phyloP scores from a whole-genome alignment of 2,329 filamentous ascomycete genomes.

The Arthrobotrys megalospora region DNA sequence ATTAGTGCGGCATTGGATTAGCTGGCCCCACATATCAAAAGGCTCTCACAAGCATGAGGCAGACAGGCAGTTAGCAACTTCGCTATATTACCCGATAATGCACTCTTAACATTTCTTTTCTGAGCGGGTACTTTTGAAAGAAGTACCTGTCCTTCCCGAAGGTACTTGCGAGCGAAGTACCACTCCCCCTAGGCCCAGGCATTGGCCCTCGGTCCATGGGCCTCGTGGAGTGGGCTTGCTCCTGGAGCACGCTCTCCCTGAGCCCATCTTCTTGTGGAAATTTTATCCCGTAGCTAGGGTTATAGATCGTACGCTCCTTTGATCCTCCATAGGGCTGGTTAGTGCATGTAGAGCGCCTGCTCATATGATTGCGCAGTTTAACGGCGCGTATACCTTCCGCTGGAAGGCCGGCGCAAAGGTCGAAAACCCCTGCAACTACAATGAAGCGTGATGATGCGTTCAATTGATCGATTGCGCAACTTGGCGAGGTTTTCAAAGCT shows the following conservation, averaged over 20 bases:
- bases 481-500: no score
- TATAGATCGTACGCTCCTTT: neutral
- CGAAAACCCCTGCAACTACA: no score
- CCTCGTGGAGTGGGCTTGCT: conserved; percentile 2
- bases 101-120: conserved; percentile 3
- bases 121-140: conserved; percentile 30
- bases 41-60: conserved; percentile 12
- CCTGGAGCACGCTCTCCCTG: neutral
- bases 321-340: neutral
- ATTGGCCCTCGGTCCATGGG: neutral
- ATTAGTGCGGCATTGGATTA: conserved; percentile 16
- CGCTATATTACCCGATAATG: conserved; percentile 30
- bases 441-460: no score
- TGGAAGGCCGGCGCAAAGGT: no score
- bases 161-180: conserved; percentile 56
- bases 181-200: conserved; percentile 22
- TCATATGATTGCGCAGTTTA: conserved; percentile 4
- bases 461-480: no score
- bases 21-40: conserved; percentile 12
- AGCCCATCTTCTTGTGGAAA: neutral
- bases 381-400: neutral
- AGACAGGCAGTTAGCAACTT: conserved; percentile 22
- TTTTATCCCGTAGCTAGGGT: neutral
- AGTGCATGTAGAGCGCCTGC: neutral
- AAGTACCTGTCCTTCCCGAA: conserved; percentile 46